Evolutionary conservation across 805 yeast genomes (phyloP), one percentile per base, ranked within the genome.

Genomic region (Lachancea nothofagi): DNA sequence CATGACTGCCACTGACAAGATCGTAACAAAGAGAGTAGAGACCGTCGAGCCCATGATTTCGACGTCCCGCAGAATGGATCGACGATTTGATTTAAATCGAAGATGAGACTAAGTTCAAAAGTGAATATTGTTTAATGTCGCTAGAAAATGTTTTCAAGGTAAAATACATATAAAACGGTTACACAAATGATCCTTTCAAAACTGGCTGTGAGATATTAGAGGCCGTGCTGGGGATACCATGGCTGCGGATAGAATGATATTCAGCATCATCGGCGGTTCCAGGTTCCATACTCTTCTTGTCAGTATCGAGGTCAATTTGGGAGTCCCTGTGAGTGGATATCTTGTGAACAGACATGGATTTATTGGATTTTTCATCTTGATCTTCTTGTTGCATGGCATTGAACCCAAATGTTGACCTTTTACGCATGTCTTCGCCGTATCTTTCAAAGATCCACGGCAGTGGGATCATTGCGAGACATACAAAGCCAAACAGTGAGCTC

Each of bases 361-460:
- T 7, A 14, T 24, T 12, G 20, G 29, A 17, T 10, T 27, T 28
- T n/a, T 45, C 52, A n/a, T 71, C 76, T 20, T 50, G 51, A 28
- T 52, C 56, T 36, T 57, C 72, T 63, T 57, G 72, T 67, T 59
- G 47, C 52, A 66, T 41, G 1, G 83, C 80, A 40, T 70, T 71
- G 55, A 72, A 79, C 28, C 87, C 83, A 50, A 68, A 83, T 47
- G 67, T 70, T 2, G 87, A 79, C 30, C 50, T 61, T 35, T 50
- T 49, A 69, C 94, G 77, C 42, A 84, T 58, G 18, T 38, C 42
- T 7, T 76, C 69, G 18, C 90, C 93, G 61, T 69, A 75, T 26
- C 59, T 66, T 41, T 69, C 74, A 54, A 83, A 80, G 7, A 77
- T 55, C 77, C 84, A 83, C 9, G 90, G 90, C 36, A 81, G 80